Percentiles rank a stretch among this genome's conserved stretches.
Evolutionary conservation across 257 asterid genomes (phyloP).

Genomic region (Capsicum pubescens): DNA sequence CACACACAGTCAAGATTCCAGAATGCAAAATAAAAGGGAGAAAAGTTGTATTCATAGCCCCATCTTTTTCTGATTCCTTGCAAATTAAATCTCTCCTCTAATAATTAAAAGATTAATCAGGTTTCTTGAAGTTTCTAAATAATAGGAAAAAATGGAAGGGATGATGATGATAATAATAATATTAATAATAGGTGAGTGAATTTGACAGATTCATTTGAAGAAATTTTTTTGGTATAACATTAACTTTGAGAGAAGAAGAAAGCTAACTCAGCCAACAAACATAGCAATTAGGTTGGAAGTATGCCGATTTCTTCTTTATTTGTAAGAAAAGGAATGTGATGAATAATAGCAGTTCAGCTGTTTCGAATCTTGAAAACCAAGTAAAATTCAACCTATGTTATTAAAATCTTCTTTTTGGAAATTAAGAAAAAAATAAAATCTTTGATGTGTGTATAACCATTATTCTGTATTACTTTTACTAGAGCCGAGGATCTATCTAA

Average conservation of each 20-base stretch:
- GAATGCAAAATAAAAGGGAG: background rate
- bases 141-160: constrained; percentile 6
- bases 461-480: too few relatives aligned
- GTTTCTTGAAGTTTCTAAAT: constrained; percentile 20
- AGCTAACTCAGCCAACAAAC: constrained; percentile 34
- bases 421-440: background rate
- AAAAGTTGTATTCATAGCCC: constrained; percentile 21
- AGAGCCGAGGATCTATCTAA: too few relatives aligned
- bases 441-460: background rate
- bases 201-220: constrained; percentile 25
- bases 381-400: constrained; percentile 20
- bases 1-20: constrained; percentile 28
- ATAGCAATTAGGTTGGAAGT: constrained; percentile 37
- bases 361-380: constrained; percentile 40
- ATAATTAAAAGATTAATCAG: constrained; percentile 13
- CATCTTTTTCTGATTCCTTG: constrained; percentile 25
- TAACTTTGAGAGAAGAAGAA: constrained; percentile 27
- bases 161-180: too few relatives aligned
- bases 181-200: constrained; percentile 8
- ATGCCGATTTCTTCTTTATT: constrained; percentile 26
- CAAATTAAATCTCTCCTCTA: background rate
- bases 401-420: background rate
- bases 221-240: constrained; percentile 21
- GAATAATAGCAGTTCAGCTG: constrained; percentile 28
- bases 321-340: constrained; percentile 33